A percentile compares a stretch with the other conserved stretches of the same genome.
Evolutionary conservation across 2,329 filamentous ascomycete species (phyloP).

Genomic region (Aspergillus carbonarius): DNA sequence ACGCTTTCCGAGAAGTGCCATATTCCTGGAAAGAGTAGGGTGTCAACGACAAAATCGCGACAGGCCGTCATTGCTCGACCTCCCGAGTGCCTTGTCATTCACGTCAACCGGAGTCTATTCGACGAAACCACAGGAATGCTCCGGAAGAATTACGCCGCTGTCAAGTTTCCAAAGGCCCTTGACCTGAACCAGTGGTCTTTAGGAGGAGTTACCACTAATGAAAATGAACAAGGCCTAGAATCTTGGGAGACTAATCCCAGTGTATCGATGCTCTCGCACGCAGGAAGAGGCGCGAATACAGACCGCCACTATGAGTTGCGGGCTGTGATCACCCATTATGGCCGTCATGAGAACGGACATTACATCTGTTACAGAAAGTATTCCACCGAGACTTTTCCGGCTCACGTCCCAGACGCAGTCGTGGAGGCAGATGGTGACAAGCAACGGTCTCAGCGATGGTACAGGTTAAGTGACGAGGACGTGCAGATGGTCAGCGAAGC

Average conservation of each 20-base stretch:
- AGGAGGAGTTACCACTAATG: constrained; percentile 51
- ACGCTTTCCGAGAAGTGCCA: constrained; percentile 64
- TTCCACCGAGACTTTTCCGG: constrained; percentile 42
- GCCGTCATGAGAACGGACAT: constrained; percentile 90
- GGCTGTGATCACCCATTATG: constrained; percentile 84
- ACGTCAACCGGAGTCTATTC: constrained; percentile 90
- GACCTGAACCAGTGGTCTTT: constrained; percentile 85
- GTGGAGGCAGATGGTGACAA: constrained; percentile 34
- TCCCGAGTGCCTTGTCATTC: constrained; percentile 76
- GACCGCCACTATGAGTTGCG: constrained; percentile 68
- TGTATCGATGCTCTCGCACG: constrained; percentile 69
- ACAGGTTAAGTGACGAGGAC: constrained; percentile 85
- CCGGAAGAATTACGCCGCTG: constrained; percentile 78
- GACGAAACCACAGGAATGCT: constrained; percentile 77
- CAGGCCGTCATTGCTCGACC: constrained; percentile 82
- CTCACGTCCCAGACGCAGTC: constrained; percentile 31
- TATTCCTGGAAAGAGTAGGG: constrained; percentile 65
- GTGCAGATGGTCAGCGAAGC: constrained; percentile 73
- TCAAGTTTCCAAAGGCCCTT: constrained; percentile 71
- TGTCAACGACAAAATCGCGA: constrained; percentile 80
- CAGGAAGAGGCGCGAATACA: constrained; percentile 52
- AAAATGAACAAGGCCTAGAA: constrained; percentile 52
- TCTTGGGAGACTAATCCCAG: constrained; percentile 69
- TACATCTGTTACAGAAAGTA: constrained; percentile 88
- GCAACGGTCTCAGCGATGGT: constrained; percentile 66